phyloP scores from a whole-genome alignment of 2,329 filamentous ascomycete species.

The Ceratocystis lukuohia region DNA sequence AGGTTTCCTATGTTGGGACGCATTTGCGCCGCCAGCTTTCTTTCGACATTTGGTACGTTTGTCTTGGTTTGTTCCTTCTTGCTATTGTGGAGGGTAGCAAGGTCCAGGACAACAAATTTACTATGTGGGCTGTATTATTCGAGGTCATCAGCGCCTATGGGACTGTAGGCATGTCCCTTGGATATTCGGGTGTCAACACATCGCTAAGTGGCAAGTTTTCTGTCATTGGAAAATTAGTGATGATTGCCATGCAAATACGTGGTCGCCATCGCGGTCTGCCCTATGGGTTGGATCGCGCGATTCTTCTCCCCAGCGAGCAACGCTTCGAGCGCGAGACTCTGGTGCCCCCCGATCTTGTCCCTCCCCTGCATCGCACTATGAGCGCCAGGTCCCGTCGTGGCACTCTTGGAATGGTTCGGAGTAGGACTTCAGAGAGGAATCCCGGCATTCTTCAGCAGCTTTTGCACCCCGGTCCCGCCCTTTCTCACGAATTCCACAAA shows the following conservation, averaged over 20 bases:
- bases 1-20: slow-evolving; percentile 73
- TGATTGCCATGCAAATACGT: slow-evolving; percentile 56
- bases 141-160: slow-evolving; percentile 86
- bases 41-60: slow-evolving; percentile 96
- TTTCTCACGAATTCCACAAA: slow-evolving; percentile 25
- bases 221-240: slow-evolving; percentile 55
- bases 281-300: slow-evolving; percentile 51
- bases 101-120: slow-evolving; percentile 50
- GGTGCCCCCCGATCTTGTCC: slow-evolving; percentile 29
- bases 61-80: slow-evolving; percentile 84
- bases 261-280: slow-evolving; percentile 55
- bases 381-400: slow-evolving; percentile 26
- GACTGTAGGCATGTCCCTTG: slow-evolving; percentile 82
- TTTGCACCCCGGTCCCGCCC: slow-evolving; percentile 36
- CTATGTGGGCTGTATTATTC: slow-evolving; percentile 60
- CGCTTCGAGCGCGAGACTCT: slow-evolving; percentile 41
- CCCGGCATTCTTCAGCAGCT: slow-evolving; percentile 35
- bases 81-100: slow-evolving; percentile 70
- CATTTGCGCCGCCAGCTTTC: slow-evolving; percentile 88
- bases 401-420: slow-evolving; percentile 15
- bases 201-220: slow-evolving; percentile 75
- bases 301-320: slow-evolving; percentile 44
- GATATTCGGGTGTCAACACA: slow-evolving; percentile 61
- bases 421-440: slow-evolving; percentile 26
- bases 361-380: slow-evolving; percentile 28